Percentiles rank a stretch among this genome's conserved stretches.
phyloP scores from a whole-genome alignment of 306 rosid genomes.

The Cicer pinnatifidum region DNA sequence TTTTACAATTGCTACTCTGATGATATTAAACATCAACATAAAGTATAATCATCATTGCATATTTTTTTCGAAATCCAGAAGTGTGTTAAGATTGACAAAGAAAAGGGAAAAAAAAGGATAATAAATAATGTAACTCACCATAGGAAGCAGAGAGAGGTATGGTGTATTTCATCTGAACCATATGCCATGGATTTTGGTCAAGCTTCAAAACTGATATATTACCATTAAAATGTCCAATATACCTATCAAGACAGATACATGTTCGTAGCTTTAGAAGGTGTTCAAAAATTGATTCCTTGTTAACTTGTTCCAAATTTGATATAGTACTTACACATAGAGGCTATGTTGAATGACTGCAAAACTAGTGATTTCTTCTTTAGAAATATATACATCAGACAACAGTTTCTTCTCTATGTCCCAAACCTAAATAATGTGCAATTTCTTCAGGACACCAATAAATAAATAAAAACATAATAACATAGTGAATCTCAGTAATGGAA shows the following conservation, averaged over 20 bases:
- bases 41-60: background rate
- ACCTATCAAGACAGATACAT: conserved; percentile 58
- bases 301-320: conserved; percentile 26
- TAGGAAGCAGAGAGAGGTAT: conserved; percentile 75
- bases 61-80: conserved; percentile 8
- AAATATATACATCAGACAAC: conserved; percentile 55
- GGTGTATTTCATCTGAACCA: conserved; percentile 66
- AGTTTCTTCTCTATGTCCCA: conserved; percentile 80
- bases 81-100: background rate
- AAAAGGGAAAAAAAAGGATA: background rate
- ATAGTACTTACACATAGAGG: conserved; percentile 67
- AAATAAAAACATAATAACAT: background rate
- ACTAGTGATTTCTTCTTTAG: conserved; percentile 64
- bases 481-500: background rate
- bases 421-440: conserved; percentile 58
- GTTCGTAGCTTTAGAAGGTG: conserved; percentile 16
- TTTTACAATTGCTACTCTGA: conserved; percentile 10
- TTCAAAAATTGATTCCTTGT: background rate
- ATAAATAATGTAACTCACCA: conserved; percentile 57
- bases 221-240: conserved; percentile 74
- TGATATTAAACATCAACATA: background rate
- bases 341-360: conserved; percentile 63
- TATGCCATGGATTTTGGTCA: conserved; percentile 61
- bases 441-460: conserved; percentile 28
- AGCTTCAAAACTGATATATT: conserved; percentile 78